Evolutionary conservation across 257 asterid genomes (phyloP).

Genomic region (Paraleonurus japonicus): DNA sequence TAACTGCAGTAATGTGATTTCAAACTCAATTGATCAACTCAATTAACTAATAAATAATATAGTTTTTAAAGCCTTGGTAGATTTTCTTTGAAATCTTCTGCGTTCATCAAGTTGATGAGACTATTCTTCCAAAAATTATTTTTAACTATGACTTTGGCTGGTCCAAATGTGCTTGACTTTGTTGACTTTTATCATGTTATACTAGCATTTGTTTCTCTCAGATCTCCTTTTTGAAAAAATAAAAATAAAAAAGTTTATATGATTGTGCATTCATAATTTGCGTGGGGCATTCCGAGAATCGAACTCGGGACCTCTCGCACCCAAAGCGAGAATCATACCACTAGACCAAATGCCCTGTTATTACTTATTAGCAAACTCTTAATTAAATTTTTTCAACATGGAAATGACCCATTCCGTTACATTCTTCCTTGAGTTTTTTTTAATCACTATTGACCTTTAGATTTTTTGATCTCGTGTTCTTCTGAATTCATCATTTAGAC

Average conservation of each 20-base stretch:
- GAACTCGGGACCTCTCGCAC: conserved; percentile 91
- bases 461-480: background rate
- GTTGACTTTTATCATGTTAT: background rate
- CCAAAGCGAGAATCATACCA: conserved; percentile 96
- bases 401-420: background rate
- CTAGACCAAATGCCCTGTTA: conserved; percentile 84
- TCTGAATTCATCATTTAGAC: background rate
- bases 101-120: background rate
- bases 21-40: too few relatives aligned
- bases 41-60: too few relatives aligned
- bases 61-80: too few relatives aligned
- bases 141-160: background rate
- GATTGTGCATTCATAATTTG: background rate
- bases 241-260: background rate
- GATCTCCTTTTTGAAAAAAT: background rate
- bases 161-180: background rate
- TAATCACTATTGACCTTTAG: background rate
- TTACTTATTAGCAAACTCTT: background rate
- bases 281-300: conserved; percentile 57
- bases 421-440: background rate
- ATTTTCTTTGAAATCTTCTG: too few relatives aligned
- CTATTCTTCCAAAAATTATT: background rate
- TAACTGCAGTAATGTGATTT: too few relatives aligned
- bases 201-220: background rate
- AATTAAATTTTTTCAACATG: background rate